Evolutionary conservation across 768 basidiomycete genomes (phyloP), one percentile per base, ranked within the genome.

Genomic region (Coprinopsis sp.): DNA sequence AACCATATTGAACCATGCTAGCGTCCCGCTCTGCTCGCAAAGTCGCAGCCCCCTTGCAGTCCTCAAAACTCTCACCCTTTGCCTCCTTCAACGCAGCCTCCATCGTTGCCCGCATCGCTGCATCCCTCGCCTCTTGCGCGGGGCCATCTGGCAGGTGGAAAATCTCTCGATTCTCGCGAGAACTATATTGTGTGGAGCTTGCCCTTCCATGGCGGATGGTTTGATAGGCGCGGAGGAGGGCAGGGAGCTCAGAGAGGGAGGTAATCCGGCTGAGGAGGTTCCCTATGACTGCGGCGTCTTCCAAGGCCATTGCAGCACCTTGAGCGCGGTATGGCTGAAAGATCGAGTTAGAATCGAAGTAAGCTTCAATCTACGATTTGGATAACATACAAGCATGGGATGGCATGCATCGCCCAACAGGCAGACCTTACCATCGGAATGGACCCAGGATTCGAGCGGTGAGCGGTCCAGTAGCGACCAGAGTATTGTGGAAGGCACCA

Each of bases 61-160:
- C 37, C 29, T 40, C 33, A 22, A 24, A 49, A 54, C 34, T 19
- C 51, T 58, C 43, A 39, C 58, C 55, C 2, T 49, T 40, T 18
- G 44, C 63, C 47, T 58, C 54, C 34, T 56, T 44, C 47, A 74
- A 46, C 42, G 69, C 71, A 2, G 53, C 56, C 31, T 65, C 67
- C 77, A 77, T 80, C 37, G 74, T 75, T 1, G 30, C 46, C 13
- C 66, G 64, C 80, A 84, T 81, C 14, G 69, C 47, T 3, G 52
- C 58, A 49, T 84, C 82, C 10, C 82, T 69, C 36, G 61, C 63
- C 33, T 65, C n/a, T 47, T 84, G 82, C 33, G 68, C 74, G 1
- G 75, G 76, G 0, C 83, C 81, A 46, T 84, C 83, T 0, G 66
- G 65, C 0, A 81, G 58, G 57, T 84, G 81, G 60, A 81, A 82